Evolutionary conservation across 2,329 filamentous ascomycete genomes (phyloP), one percentile per base, ranked within the genome.

Genomic region (Stylonectria norvegica): DNA sequence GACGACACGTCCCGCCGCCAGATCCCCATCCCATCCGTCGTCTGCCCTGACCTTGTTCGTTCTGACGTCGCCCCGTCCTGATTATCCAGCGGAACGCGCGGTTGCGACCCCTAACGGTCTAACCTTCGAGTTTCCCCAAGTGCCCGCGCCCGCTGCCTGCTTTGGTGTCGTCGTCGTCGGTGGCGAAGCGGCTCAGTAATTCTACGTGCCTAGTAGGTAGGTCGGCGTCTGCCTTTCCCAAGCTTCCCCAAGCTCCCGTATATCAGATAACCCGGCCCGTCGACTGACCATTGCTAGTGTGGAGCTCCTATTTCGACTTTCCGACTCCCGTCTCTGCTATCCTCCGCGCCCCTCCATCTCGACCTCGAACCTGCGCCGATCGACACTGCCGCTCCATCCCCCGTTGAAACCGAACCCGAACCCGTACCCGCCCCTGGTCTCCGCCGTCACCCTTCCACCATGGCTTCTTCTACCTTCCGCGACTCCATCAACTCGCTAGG

Each of bases 401-500:
- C 42, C 40, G 31, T 49, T 38, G 39, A n/a, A n/a, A n/a, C n/a
- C n/a, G n/a, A 49, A 42, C 42, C 48, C 45, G 44, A 32, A 36
- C 45, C 43, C 38, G 36, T 35, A 45, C 41, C 55, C 45, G 42
- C 28, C 39, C 45, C 43, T 50, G 42, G 40, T 40, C 39, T 38
- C 41, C 40, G 38, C 36, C n/a, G n/a, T n/a, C n/a, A n/a, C n/a
- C n/a, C n/a, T n/a, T n/a, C 43, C 27, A 40, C 40, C 48, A 95
- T 95, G 90, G 86, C 90, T 47, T 91, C 89, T 52, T 75, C 82
- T 53, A 87, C 88, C 33, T 97, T 98, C 67, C 82, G 90, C 63
- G 89, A 96, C 67, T 94, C 88, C 16, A 89, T 97, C 75, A 94
- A 88, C 73, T 93, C 89, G 44, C 70, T 97, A 58, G 93, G 93